Base-by-base conservation (phyloP, 352 stramenopile genomes). In the Phytophthora fragariae region DNA sequence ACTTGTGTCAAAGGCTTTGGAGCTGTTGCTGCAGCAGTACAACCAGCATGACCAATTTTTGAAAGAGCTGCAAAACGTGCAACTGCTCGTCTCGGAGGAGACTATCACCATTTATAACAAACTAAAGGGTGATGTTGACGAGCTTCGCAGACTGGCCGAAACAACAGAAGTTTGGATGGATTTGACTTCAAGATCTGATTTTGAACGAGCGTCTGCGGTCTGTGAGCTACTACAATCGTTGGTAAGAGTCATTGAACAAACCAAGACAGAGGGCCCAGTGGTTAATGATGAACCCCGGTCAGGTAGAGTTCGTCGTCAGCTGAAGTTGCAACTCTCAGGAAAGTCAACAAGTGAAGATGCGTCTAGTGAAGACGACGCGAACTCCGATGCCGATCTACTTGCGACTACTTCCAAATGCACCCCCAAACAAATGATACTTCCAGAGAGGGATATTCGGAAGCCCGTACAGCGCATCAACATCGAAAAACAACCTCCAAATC, bases 111-210 rank as follows among this genome's bases (percentile, higher is more conserved):
- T 88, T 24, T 92, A 93, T 69, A 86, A 85, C 35, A 85, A 85
- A 33, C 31, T 93, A 11, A 89, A 92, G 57, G 83, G 85, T 33
- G 83, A 93, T 41, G 84, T 93, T 9, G 82, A 93, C 33, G 77
- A 82, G 49, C 68, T 93, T 10, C 83, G 83, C 3, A 73, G 81
- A 9, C 68, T 93, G 1, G 86, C 84, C 11, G 86, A 93, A 69
- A 92, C 86, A 33, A 93, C 86, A 11, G 86, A 93, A 79, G 83
- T 93, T 3, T 93, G 86, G 86, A 91, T 93, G 84, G 86, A 93
- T 78, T 71, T 93, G 31, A 93, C 86, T 2, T 92, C 84, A 6
- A 85, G 86, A 39, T 87, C 82, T 1, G 86, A 93, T 61, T 92
- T 88, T 47, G 84, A 92, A 27, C 90, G 86, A 44, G 84, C 85